Base-by-base conservation (phyloP, 176 grass and related monocot genomes). In the Juncus inflexus region DNA sequence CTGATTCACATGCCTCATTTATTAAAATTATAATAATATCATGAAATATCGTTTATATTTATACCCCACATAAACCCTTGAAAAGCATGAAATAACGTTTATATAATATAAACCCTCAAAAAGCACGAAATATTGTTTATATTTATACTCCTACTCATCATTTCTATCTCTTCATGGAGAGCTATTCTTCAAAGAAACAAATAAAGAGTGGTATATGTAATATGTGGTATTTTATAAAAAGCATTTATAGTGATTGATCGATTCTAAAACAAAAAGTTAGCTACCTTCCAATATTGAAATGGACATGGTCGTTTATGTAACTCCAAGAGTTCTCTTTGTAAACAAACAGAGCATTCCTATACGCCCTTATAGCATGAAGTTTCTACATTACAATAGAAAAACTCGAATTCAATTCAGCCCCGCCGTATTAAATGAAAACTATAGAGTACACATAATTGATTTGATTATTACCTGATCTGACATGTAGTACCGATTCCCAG, bases 281-380 rank as follows among this genome's bases (percentile, higher is more conserved):
- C 3, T 86, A 99, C 94, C 94, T 99, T 71, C 94, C 94, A 70
- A 99, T 64, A 86, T 99, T 99, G 79, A 86, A 99, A 81, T 92
- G 94, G 62, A 99, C 94, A 80, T 89, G 94, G 86, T 99, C 81
- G 35, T 89, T 92, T 68, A 99, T 99, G 73, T 90, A 99, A 89
- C 68, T 92, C 94, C 94, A 99, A 71, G 85, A 83, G 74, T 86
- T 86, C 72, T 86, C 83, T 80, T 81, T 86, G 78, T 99, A 99
- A 59, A 99, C 88, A 68, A 80, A 89, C 11, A 99, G 76, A 80
- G 85, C 88, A 78, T 90, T 99, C 78, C 83, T 86, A 75, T 99
- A 99, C 42, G 72, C 85, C 60, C 88, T 76, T 70, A 99, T 76
- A 68, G 88, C 88, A 89, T 92, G 94, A 69, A 92, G 80, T 77